Evolutionary conservation across 176 grass and related monocot genomes (phyloP).

Genomic region (Ananas comosus): DNA sequence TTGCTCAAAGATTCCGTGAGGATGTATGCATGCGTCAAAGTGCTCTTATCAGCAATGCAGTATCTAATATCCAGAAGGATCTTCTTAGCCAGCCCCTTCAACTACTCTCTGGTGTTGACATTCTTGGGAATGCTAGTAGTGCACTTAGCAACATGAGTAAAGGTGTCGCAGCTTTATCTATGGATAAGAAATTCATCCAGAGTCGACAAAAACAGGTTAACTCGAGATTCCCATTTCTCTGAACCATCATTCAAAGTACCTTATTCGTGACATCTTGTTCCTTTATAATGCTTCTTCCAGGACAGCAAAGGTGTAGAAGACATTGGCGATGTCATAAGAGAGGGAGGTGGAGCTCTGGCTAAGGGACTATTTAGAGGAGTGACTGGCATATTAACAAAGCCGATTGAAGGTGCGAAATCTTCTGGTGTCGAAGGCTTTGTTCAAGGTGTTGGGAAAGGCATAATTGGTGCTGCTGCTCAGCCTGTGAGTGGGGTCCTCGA

Average conservation of each 20-base stretch:
- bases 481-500: constrained; percentile 96
- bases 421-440: constrained; percentile 97
- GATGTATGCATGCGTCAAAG: constrained; percentile 92
- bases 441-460: constrained; percentile 88
- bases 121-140: constrained; percentile 98
- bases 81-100: constrained; percentile 94
- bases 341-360: constrained; percentile 91
- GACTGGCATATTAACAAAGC: constrained; percentile 94
- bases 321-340: constrained; percentile 90
- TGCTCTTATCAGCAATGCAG: constrained; percentile 58
- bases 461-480: constrained; percentile 94
- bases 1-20: constrained; percentile 75
- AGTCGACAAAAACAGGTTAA: constrained; percentile 69
- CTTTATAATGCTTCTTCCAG: constrained; percentile 24
- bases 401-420: constrained; percentile 93
- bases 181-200: constrained; percentile 99
- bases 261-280: not conserved
- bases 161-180: constrained; percentile 91
- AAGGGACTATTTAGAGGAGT: constrained; percentile 97
- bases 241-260: not conserved
- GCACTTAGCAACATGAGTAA: constrained; percentile 99
- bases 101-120: constrained; percentile 95
- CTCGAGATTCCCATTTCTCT: not conserved
- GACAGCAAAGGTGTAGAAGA: constrained; percentile 99
- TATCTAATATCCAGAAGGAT: constrained; percentile 90